phyloP scores from a whole-genome alignment of 1,284 basidiomycete species.

The Phaffia rhodozyma region DNA sequence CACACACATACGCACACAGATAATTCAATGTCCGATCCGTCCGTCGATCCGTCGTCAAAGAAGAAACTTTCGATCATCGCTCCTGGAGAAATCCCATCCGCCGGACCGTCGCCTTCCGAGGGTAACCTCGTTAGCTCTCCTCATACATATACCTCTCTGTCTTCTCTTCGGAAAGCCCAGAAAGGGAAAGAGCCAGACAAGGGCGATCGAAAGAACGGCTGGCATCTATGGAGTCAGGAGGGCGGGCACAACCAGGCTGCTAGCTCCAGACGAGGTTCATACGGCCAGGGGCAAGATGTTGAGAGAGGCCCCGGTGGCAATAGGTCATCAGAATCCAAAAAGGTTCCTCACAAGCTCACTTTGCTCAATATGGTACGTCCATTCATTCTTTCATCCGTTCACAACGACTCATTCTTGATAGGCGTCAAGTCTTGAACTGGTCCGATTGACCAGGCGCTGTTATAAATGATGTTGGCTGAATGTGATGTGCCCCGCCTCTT shows the following conservation, averaged over 20 bases:
- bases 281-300: not conserved
- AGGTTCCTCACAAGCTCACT: conserved; percentile 1
- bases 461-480: not conserved
- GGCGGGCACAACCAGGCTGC: not conserved
- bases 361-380: conserved; percentile 13
- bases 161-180: conserved; percentile 4
- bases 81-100: too few species aligned
- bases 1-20: too few species aligned
- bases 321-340: not conserved
- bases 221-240: conserved; percentile 16
- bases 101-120: too few species aligned
- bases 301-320: not conserved
- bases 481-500: not conserved
- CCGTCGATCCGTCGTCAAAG: too few species aligned
- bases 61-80: too few species aligned
- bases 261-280: not conserved
- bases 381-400: not conserved
- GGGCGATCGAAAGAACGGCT: conserved; percentile 14
- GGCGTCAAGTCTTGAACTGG: not conserved
- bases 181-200: not conserved
- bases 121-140: not conserved
- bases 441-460: not conserved
- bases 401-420: not conserved
- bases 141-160: conserved; percentile 16
- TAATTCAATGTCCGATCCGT: too few species aligned